phyloP scores from a whole-genome alignment of 305 asterid species.

The Euphrasia arctica region DNA sequence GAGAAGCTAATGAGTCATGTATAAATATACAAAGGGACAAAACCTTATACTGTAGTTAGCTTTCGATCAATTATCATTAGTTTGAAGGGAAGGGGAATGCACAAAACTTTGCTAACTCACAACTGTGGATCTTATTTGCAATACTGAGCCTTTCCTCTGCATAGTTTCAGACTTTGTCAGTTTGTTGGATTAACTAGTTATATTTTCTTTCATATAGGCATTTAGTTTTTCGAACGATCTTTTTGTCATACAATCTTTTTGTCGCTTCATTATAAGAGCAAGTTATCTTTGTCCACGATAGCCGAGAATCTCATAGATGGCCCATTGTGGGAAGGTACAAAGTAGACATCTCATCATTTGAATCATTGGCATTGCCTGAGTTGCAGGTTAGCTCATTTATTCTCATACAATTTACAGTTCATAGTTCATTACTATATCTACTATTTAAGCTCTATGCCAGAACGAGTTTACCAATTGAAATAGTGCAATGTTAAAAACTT shows the following conservation, averaged over 20 bases:
- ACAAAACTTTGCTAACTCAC: constrained; percentile 6
- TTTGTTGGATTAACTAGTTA: not conserved
- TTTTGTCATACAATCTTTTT: not conserved
- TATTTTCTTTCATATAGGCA: constrained; percentile 9
- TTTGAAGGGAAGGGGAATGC: not conserved
- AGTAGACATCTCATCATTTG: constrained; percentile 83
- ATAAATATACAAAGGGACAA: not conserved
- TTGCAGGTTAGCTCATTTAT: constrained; percentile 53
- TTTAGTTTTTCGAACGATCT: not conserved
- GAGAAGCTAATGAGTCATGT: not conserved
- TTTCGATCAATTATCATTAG: not conserved
- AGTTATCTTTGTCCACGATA: constrained; percentile 33
- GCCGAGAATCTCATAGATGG: constrained; percentile 69
- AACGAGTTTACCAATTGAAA: not conserved
- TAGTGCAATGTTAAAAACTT: too few relatives aligned
- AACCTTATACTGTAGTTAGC: not conserved
- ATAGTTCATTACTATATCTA: not conserved
- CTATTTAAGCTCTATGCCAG: not conserved
- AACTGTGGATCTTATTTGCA: not conserved
- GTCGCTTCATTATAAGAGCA: constrained; percentile 22
- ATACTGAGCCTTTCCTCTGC: not conserved
- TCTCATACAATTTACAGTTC: constrained; percentile 9
- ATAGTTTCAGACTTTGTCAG: not conserved
- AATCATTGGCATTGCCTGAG: constrained; percentile 81
- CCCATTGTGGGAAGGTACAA: constrained; percentile 80